A percentile compares a stretch with the other conserved stretches of the same genome.
Evolutionary conservation across 257 asterid species (phyloP).

Genomic region (Plantago elongata): DNA sequence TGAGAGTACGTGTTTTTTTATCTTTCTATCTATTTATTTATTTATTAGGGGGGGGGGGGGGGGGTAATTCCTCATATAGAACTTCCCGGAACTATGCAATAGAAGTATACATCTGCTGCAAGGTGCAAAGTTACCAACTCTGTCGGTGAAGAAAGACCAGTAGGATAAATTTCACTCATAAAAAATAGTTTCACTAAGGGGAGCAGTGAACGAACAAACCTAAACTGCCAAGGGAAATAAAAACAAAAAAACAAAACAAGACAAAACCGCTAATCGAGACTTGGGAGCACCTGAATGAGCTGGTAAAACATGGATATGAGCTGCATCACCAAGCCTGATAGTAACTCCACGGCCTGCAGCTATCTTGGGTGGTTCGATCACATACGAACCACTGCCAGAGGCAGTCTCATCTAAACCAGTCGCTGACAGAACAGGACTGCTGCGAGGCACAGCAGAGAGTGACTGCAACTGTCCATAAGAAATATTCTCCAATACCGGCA

Average conservation of each 20-base stretch:
- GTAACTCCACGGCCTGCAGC: slow-evolving; percentile 68
- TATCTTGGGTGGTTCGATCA: slow-evolving; percentile 71
- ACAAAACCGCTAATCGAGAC: not conserved
- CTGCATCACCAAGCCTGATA: slow-evolving; percentile 74
- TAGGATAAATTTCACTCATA: no score
- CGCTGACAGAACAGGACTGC: slow-evolving; percentile 32
- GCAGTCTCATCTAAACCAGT: slow-evolving; percentile 33
- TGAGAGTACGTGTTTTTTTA: no score
- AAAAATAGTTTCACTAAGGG: no score
- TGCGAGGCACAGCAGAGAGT: slow-evolving; percentile 67
- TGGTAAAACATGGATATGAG: slow-evolving; percentile 75
- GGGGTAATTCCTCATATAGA: no score
- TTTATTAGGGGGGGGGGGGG: no score
- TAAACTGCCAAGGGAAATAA: not conserved
- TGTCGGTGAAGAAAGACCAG: no score
- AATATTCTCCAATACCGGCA: slow-evolving; percentile 63
- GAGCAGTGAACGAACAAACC: no score
- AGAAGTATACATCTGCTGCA: no score
- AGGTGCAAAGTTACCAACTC: no score
- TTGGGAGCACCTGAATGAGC: slow-evolving; percentile 69
- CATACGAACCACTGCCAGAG: slow-evolving; percentile 46
- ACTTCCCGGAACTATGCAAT: no score
- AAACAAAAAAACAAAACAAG: not conserved
- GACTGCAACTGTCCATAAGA: slow-evolving; percentile 93
- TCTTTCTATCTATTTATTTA: no score